Conservation (phyloP, 75 land plant species). For the Pseudotsuga menziesii region DNA sequence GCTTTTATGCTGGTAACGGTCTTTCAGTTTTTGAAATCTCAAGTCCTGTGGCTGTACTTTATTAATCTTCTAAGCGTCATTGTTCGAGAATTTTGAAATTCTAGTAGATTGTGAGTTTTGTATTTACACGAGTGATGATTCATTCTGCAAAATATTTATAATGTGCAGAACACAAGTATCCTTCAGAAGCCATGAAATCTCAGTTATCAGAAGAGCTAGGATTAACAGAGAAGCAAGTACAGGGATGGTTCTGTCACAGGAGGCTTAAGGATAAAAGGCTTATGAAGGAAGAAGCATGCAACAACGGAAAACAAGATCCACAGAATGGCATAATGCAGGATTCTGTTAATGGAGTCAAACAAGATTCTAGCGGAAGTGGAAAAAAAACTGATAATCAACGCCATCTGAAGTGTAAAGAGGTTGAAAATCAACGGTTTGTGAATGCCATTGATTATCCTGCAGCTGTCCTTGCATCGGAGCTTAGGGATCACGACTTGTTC, state of each 20-base stretch:
- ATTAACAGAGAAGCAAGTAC: constrained; percentile 84
- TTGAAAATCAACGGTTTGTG: constrained; percentile 10
- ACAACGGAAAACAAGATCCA: constrained; percentile 12
- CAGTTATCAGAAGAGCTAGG: constrained; percentile 66
- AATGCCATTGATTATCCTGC: constrained; percentile 14
- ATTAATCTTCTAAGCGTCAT: neutral
- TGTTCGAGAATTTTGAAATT: neutral
- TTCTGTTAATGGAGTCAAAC: constrained; percentile 31
- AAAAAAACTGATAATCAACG: constrained; percentile 7
- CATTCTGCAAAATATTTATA: constrained; percentile 2
- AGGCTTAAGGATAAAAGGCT: constrained; percentile 83
- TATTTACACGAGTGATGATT: neutral
- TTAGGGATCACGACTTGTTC: neutral
- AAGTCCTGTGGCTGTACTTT: neutral
- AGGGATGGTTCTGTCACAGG: constrained; percentile 99
- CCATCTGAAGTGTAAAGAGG: neutral
- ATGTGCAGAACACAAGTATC: constrained; percentile 80
- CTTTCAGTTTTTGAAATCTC: neutral
- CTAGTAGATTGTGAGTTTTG: neutral
- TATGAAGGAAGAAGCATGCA: constrained; percentile 17
- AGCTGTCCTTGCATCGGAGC: neutral
- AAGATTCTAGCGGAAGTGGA: constrained; percentile 32
- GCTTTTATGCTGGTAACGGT: constrained; percentile 46
- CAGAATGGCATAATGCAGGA: constrained; percentile 32
- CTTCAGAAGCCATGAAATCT: constrained; percentile 63